Evolutionary conservation across 78 protist species (phyloP), one percentile per base, ranked within the genome.

Genomic region (Dictyostelium brefeldianum): DNA sequence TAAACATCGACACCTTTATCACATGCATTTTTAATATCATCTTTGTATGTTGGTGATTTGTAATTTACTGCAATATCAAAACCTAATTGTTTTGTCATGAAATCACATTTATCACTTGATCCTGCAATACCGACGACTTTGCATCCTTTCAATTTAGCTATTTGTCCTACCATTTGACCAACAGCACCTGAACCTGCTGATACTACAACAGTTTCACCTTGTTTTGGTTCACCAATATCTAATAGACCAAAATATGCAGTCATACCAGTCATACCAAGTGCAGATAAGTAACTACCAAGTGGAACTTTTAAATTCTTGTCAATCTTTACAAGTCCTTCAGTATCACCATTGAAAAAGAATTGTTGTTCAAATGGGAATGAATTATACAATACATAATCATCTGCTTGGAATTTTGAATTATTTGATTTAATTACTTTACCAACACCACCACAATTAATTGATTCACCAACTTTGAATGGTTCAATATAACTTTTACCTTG

Each of bases 71-170:
- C 92, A 15, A 18, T 83, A 18, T 96, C 97, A 59, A 78, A 94
- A 22, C 94, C 94, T 36, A 36, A 3, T 36, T 36, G 43, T 36
- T 36, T n/a, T n/a, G n/a, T 36, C 12, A 25, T 29, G 15, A 89
- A 29, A n/a, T 73, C 70, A 10, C 70, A 53, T 81, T 96, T 96
- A 20, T 91, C 89, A 5, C 22, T 46, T 25, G 80, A 65, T 17
- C 97, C 96, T 15, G 92, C 83, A 5, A 91, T 90, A 14, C 97
- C 97, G 7, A 96, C 77, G 18, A 96, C 97, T 27, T 20, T 36
- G 7, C 48, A 67, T 7, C 95, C 97, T 14, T 54, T 14, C 0
- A 53, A 14, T 47, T 91, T 91, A 3, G 67, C 95, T 43, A 91
- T 47, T 70, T 80, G 89, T 17, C 89, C 87, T 14, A 80, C 94